phyloP scores from a whole-genome alignment of 2,329 filamentous ascomycete genomes.

The Xylariaceae sp. region DNA sequence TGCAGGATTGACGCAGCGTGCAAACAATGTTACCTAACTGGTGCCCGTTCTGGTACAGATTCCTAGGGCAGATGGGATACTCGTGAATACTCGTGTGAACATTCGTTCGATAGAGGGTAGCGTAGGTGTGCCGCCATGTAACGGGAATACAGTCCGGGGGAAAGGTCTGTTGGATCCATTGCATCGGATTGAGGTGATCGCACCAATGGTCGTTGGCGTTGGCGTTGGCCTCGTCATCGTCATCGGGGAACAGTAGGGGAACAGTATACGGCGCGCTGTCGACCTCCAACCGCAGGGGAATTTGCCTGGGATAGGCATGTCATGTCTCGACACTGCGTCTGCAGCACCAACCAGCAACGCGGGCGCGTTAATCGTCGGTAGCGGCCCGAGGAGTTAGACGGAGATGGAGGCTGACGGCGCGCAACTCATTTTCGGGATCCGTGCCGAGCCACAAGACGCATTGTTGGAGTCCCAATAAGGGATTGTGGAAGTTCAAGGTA shows the following conservation, averaged over 20 bases:
- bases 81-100: too few relatives aligned
- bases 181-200: too few relatives aligned
- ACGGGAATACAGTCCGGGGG: neutral
- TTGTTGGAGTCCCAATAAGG: neutral
- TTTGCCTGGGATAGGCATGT: neutral
- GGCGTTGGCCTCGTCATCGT: neutral
- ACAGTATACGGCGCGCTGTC: neutral
- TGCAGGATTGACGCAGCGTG: slow-evolving; percentile 2
- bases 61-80: too few relatives aligned
- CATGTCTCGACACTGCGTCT: slow-evolving; percentile 13
- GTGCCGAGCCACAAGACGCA: neutral
- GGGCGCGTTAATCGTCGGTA: slow-evolving; percentile 19
- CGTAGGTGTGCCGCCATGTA: neutral
- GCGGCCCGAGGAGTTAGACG: slow-evolving; percentile 15
- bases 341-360: slow-evolving; percentile 11
- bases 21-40: neutral
- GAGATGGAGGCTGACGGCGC: slow-evolving; percentile 16
- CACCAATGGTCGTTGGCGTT: too few relatives aligned
- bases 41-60: neutral
- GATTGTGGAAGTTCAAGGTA: neutral
- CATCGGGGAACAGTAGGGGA: neutral
- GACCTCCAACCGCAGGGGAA: slow-evolving; percentile 11
- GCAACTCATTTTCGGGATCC: neutral
- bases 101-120: neutral
- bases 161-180: too few relatives aligned